Conservation (phyloP, 1,284 basidiomycete species). For the Tilletiaria anomala region DNA sequence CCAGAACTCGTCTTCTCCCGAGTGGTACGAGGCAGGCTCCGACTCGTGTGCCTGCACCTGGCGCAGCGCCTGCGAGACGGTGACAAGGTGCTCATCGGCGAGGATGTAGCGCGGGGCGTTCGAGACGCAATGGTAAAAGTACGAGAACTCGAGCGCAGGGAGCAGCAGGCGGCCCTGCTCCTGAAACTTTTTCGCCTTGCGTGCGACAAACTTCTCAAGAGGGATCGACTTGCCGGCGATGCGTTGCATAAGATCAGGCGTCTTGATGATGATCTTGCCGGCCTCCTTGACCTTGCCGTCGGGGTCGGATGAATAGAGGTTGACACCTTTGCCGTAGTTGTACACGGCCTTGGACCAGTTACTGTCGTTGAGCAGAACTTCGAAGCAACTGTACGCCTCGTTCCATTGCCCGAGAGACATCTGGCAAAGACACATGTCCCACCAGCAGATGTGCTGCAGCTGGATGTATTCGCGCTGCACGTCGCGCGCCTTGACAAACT, state of each 20-base stretch:
- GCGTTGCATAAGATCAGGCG: conserved; percentile 29
- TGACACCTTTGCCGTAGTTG: conserved; percentile 28
- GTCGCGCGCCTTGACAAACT: conserved; percentile 29
- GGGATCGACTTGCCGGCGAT: conserved; percentile 39
- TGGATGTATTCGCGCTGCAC: conserved; percentile 36
- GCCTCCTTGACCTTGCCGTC: conserved; percentile 11
- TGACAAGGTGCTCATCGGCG: conserved; percentile 15
- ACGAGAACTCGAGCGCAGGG: conserved; percentile 33
- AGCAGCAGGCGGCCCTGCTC: conserved; percentile 24
- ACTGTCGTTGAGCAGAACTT: conserved; percentile 26
- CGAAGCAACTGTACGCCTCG: conserved; percentile 21
- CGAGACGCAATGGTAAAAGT: conserved; percentile 36
- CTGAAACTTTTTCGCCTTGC: conserved; percentile 32
- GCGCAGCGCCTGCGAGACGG: conserved; percentile 21
- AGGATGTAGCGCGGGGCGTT: conserved; percentile 27
- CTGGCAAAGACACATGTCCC: conserved; percentile 35
- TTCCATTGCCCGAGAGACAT: conserved; percentile 30
- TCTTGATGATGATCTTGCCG: conserved; percentile 15
- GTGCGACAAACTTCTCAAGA: conserved; percentile 36
- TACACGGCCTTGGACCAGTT: conserved; percentile 39
- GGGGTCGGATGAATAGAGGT: conserved; percentile 2
- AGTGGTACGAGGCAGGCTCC: conserved; percentile 13
- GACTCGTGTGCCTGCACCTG: conserved; percentile 17
- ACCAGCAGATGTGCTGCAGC: conserved; percentile 37
- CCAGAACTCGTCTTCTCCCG: conserved; percentile 15